Conservation (phyloP, 805 yeast species). For the Zygotorulaspora florentina region DNA sequence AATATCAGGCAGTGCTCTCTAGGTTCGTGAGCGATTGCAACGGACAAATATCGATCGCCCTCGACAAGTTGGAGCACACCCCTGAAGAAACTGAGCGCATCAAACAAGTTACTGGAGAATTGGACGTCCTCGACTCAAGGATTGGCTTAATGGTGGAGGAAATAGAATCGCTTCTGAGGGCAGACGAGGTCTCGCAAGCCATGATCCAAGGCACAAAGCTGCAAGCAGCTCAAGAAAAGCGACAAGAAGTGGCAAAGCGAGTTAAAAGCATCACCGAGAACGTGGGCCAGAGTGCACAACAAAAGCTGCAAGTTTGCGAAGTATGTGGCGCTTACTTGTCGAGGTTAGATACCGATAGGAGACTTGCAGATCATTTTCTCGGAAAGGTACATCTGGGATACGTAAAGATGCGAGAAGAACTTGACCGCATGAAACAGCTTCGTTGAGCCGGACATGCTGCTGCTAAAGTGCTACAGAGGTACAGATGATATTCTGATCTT, state of each 20-base stretch:
- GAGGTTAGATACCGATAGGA: constrained; percentile 77
- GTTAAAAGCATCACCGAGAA: constrained; percentile 62
- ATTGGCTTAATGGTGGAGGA: constrained; percentile 69
- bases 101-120: constrained; percentile 48
- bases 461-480: constrained; percentile 2
- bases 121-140: constrained; percentile 57
- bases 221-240: constrained; percentile 42
- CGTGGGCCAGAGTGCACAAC: constrained; percentile 81
- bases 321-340: constrained; percentile 88
- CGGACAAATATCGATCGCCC: constrained; percentile 56
- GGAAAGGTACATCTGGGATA: constrained; percentile 86
- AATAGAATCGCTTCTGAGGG: constrained; percentile 47
- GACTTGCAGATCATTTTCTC: constrained; percentile 83
- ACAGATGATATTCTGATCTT: too few species aligned
- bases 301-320: constrained; percentile 84
- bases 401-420: constrained; percentile 63
- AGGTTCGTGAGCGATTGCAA: constrained; percentile 64
- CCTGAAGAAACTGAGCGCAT: constrained; percentile 66
- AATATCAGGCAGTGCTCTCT: constrained; percentile 45
- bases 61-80: constrained; percentile 57
- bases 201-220: constrained; percentile 46
- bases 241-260: constrained; percentile 51
- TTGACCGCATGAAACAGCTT: constrained; percentile 37
- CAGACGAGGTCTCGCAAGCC: constrained; percentile 49
- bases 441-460: neutral